Percentiles rank a stretch among this genome's conserved stretches.
phyloP scores from a whole-genome alignment of 352 stramenopile genomes.

The Phytophthora ohioensis region DNA sequence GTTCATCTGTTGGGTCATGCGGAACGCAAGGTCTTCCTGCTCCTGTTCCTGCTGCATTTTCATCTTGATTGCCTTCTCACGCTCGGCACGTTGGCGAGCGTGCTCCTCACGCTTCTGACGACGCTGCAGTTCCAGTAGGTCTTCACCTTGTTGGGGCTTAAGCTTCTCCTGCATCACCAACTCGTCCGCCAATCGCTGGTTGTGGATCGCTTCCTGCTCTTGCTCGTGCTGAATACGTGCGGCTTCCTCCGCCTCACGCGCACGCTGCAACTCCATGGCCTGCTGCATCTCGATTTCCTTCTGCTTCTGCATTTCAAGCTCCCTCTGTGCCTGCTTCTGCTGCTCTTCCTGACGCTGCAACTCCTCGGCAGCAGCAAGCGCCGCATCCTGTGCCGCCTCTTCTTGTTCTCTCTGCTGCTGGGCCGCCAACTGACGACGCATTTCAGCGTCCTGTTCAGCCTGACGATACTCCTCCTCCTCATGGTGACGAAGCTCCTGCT shows the following conservation, averaged over 20 bases:
- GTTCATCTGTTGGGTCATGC: slow-evolving; percentile 49
- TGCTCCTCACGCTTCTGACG: slow-evolving; percentile 79
- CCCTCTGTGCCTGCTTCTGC: slow-evolving; percentile 36
- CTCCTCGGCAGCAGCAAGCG: slow-evolving; percentile 35
- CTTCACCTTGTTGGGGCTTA: slow-evolving; percentile 44
- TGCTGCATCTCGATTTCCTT: slow-evolving; percentile 31
- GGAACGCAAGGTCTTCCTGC: slow-evolving; percentile 52
- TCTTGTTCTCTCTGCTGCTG: slow-evolving; percentile 43
- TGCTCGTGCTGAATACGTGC: slow-evolving; percentile 35
- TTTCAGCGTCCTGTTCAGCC: slow-evolving; percentile 31
- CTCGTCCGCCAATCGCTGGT: slow-evolving; percentile 44
- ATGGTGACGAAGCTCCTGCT: slow-evolving; percentile 17
- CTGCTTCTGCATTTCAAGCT: slow-evolving; percentile 30
- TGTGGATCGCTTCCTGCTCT: slow-evolving; percentile 38
- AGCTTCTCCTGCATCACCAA: slow-evolving; percentile 40
- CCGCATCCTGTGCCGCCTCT: slow-evolving; percentile 19
- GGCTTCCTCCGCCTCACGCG: slow-evolving; percentile 33
- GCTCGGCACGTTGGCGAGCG: slow-evolving; percentile 60
- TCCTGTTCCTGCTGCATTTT: slow-evolving; percentile 46
- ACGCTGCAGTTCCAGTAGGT: slow-evolving; percentile 68
- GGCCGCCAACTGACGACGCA: slow-evolving; percentile 29
- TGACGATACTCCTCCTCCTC: slow-evolving; percentile 27
- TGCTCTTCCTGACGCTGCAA: slow-evolving; percentile 44
- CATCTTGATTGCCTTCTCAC: slow-evolving; percentile 46
- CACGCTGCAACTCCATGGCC: slow-evolving; percentile 34